A percentile compares a stretch with the other conserved stretches of the same genome.
Evolutionary conservation across 495 filamentous ascomycete species (phyloP).

Genomic region (Penicillium waksmanii): DNA sequence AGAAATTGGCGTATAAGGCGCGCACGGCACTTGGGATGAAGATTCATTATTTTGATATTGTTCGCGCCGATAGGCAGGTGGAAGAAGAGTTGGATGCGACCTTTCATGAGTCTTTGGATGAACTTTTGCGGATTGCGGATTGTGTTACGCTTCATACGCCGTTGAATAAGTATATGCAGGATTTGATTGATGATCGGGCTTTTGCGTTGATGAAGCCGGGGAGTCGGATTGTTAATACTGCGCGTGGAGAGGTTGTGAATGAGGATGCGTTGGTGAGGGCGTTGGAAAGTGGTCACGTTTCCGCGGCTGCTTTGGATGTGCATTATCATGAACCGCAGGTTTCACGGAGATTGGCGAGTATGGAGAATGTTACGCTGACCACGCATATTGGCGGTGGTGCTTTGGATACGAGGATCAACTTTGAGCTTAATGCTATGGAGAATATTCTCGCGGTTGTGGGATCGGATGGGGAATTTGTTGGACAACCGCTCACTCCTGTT

Average conservation of each 20-base stretch:
- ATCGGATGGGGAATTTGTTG: conserved; percentile 19
- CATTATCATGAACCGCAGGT: conserved; percentile 57
- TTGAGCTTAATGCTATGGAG: conserved; percentile 28
- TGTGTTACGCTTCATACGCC: conserved; percentile 66
- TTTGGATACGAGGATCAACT: conserved; percentile 25
- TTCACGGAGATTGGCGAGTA: conserved; percentile 15
- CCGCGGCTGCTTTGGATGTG: conserved; percentile 66
- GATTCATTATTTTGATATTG: conserved; percentile 65
- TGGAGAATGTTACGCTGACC: conserved; percentile 26
- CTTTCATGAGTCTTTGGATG: conserved; percentile 54
- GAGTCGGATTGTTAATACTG: conserved; percentile 66
- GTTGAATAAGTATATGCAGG: conserved; percentile 35
- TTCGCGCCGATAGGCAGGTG: conserved; percentile 46
- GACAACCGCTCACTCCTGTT: conserved; percentile 25
- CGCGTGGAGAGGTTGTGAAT: conserved; percentile 65
- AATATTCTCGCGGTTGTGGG: conserved; percentile 24
- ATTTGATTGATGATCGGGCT: conserved; percentile 49
- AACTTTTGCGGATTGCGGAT: conserved; percentile 57
- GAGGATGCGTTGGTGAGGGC: conserved; percentile 68
- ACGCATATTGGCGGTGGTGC: conserved; percentile 25
- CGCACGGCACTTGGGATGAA: conserved; percentile 61
- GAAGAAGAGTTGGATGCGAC: conserved; percentile 35
- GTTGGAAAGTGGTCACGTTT: conserved; percentile 52
- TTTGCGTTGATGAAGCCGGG: conserved; percentile 56
- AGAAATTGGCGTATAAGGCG: conserved; percentile 62